Percentiles rank a stretch among this genome's conserved stretches.
Conservation (phyloP, 2,329 filamentous ascomycete genomes). For the Penicillium sclerotiorum region DNA sequence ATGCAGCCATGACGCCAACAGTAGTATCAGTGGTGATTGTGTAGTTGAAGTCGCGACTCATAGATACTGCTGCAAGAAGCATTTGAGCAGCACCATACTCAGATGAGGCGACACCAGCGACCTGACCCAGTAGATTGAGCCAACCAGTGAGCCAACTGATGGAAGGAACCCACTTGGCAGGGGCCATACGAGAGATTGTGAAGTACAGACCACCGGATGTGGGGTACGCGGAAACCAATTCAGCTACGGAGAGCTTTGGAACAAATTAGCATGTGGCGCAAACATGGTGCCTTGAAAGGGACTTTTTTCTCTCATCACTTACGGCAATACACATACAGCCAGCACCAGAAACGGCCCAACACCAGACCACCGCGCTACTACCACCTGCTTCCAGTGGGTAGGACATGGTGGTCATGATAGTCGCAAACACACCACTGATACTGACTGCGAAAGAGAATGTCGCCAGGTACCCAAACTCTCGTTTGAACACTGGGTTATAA, state of each 20-base stretch:
- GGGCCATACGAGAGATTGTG: conserved; percentile 58
- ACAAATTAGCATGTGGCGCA: neutral
- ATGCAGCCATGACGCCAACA: conserved; percentile 59
- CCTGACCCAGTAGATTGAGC: conserved; percentile 57
- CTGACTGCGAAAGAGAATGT: conserved; percentile 64
- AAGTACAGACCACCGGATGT: conserved; percentile 61
- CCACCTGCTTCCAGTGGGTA: conserved; percentile 59
- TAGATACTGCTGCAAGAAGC: conserved; percentile 59
- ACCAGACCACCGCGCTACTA: conserved; percentile 59
- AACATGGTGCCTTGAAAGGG: neutral
- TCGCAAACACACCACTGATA: conserved; percentile 60
- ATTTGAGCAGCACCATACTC: conserved; percentile 62
- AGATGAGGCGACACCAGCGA: conserved; percentile 58
- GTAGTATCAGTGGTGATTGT: conserved; percentile 50
- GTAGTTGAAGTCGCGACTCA: conserved; percentile 53
- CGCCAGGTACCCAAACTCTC: conserved; percentile 61
- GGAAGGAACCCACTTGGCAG: conserved; percentile 50
- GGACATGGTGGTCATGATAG: conserved; percentile 58
- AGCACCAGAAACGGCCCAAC: conserved; percentile 59
- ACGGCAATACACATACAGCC: conserved; percentile 59
- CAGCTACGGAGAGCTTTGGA: conserved; percentile 51
- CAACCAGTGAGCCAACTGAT: conserved; percentile 55
- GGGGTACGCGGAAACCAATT: conserved; percentile 61
- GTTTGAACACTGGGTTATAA: conserved; percentile 54
- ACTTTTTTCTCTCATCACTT: neutral